Evolutionary conservation across 371 early-diverging fungal species (phyloP).

Genomic region (Cokeromyces recurvatus): DNA sequence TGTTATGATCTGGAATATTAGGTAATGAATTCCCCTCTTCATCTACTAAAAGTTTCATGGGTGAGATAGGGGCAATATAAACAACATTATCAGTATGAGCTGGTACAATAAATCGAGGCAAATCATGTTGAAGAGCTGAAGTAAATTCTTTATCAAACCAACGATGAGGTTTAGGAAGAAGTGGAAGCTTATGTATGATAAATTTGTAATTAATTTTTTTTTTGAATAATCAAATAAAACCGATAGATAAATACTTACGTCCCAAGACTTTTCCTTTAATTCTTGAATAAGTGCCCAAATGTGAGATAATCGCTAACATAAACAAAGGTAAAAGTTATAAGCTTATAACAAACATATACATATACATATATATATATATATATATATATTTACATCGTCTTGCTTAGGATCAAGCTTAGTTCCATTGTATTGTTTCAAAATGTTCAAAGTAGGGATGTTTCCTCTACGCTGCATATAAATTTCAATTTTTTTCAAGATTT

Average conservation of each 20-base stretch:
- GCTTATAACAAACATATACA: too few species aligned
- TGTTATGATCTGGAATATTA: constrained; percentile 45
- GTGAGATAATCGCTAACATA: too few species aligned
- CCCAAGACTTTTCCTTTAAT: constrained; percentile 58
- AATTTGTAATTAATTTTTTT: background rate
- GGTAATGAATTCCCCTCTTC: constrained; percentile 28
- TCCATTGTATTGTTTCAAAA: constrained; percentile 55
- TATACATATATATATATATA: too few species aligned
- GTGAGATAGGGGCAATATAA: constrained; percentile 24
- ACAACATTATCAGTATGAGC: constrained; percentile 17
- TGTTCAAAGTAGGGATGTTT: constrained; percentile 32
- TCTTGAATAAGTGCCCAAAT: constrained; percentile 67
- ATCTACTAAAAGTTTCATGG: constrained; percentile 40
- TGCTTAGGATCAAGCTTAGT: constrained; percentile 39
- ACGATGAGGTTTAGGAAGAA: constrained; percentile 55
- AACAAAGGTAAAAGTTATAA: too few species aligned
- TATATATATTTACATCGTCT: too few species aligned
- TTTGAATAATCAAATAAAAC: too few species aligned
- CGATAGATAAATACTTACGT: constrained; percentile 34
- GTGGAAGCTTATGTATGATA: constrained; percentile 17
- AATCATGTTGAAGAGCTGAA: constrained; percentile 60
- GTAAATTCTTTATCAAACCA: constrained; percentile 54
- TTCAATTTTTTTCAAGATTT: constrained; percentile 51
- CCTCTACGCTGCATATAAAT: constrained; percentile 61
- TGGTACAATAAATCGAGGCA: constrained; percentile 50